Evolutionary conservation across 1,284 basidiomycete genomes (phyloP), one percentile per base, ranked within the genome.

Genomic region (Mycosarcoma mackinlayi): DNA sequence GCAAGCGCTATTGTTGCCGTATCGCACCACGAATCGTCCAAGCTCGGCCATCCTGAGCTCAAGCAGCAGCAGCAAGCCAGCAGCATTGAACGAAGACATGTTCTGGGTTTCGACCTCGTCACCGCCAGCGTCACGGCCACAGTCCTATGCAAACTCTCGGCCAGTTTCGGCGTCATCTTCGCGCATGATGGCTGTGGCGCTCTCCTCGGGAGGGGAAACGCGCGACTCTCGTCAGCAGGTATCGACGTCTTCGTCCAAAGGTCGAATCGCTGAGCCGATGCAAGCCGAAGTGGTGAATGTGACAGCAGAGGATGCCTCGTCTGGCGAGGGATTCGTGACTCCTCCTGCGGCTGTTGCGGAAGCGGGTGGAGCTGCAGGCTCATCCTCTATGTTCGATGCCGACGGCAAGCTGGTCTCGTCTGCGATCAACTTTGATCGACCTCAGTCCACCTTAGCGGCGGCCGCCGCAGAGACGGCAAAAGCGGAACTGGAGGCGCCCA

Each of bases 21-120:
- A 56, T 9, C 55, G 56, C 21, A 46, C 44, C 8, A 37, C 50
- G 16, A 14, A 37, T 9, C 57, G 37, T 13, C 37, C 58, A 0
- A 27, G 41, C 7, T 56, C 47, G 16, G 40, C 38, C 2, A 30
- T 56, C 8, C 14, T 47, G 14, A 1, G 23, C 6, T 38, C 44
- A n/a, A 46, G 42, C 52, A 25, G 45, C 52, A 25, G 45, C 8
- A 41, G 38, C 46, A 61, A 60, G 39, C 52, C 63, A 9, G 40
- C 51, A 10, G 40, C 51, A 7, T 10, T 64, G 23, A 49, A 65
- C 38, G 67, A 70, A 33, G 67, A 64, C 23, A 60, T 56, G 56
- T 70, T 70, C 30, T 70, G 67, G 67, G 67, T 70, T 14, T 70
- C 66, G 11, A 46, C 59, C 4, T 49, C 53, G 18, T 60, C 63